These are phyloP conservation scores for Saraca asoca DNA, from an alignment of 331 rosid genomes.

Conservation along the genomic window DNA sequence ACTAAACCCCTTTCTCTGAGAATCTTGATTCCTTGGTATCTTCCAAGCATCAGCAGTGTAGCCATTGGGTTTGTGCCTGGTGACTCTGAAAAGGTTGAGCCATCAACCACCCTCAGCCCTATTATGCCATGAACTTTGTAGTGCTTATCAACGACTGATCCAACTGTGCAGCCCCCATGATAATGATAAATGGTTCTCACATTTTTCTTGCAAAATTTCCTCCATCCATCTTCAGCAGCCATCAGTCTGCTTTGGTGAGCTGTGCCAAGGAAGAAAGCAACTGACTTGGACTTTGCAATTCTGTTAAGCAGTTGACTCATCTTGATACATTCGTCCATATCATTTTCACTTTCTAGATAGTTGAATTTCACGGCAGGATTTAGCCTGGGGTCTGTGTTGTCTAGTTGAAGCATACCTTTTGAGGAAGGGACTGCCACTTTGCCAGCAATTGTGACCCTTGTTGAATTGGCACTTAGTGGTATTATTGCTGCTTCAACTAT, in stretches of 20 bases:
- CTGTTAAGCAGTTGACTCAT: constrained; percentile 53
- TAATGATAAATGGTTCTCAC: constrained; percentile 68
- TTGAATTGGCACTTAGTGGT: constrained; percentile 53
- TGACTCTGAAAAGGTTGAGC: constrained; percentile 67
- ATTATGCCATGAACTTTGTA: constrained; percentile 55
- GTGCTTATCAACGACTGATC: constrained; percentile 60
- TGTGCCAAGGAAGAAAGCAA: constrained; percentile 55
- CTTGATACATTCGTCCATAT: constrained; percentile 56
- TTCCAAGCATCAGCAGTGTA: constrained; percentile 75
- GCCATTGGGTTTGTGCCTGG: constrained; percentile 92
- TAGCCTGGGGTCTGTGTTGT: constrained; percentile 59
- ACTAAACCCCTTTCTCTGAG: constrained; percentile 40
- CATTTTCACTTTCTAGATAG: constrained; percentile 57
- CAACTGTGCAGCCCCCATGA: constrained; percentile 70
- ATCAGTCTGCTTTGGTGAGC: constrained; percentile 38
- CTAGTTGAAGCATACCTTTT: constrained; percentile 55
- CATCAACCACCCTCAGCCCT: constrained; percentile 66
- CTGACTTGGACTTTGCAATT: constrained; percentile 56
- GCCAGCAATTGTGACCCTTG: constrained; percentile 58
- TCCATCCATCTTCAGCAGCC: constrained; percentile 43
- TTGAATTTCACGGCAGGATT: constrained; percentile 76
- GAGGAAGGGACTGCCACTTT: constrained; percentile 62
- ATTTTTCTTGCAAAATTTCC: constrained; percentile 52
- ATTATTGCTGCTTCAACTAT: constrained; percentile 62
- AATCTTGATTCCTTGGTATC: constrained; percentile 76